Percentiles rank a stretch among this genome's conserved stretches.
These are phyloP conservation scores for Trichomonas gallinae DNA, from an alignment of 208 protist species.

Conservation along the genomic window DNA sequence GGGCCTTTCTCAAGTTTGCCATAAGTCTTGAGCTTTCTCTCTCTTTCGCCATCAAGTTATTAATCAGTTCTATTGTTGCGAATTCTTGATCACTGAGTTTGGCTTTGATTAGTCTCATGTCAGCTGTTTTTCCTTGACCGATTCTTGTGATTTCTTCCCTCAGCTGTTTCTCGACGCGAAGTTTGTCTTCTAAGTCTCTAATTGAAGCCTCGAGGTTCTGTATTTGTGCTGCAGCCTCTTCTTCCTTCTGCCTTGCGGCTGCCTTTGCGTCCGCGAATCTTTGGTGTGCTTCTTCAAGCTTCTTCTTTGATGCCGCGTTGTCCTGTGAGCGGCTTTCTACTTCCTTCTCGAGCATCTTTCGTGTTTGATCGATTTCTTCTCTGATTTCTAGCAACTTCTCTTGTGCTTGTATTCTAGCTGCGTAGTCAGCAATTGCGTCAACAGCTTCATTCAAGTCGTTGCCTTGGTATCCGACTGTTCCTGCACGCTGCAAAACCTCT, in stretches of 20 bases:
- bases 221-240: neutral
- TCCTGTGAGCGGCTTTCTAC: neutral
- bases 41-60: neutral
- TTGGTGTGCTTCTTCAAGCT: neutral
- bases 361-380: neutral
- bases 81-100: neutral
- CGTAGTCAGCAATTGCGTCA: neutral
- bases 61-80: neutral
- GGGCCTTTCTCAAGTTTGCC: neutral
- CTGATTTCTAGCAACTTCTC: neutral
- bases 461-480: neutral
- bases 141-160: neutral
- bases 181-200: neutral
- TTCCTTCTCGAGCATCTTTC: neutral
- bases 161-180: neutral
- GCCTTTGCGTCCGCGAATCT: neutral
- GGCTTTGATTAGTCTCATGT: neutral
- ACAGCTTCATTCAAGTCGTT: neutral
- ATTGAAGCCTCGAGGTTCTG: neutral
- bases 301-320: neutral
- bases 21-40: neutral
- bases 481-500: neutral
- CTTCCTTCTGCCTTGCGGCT: neutral
- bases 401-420: neutral
- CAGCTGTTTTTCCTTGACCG: neutral